Evolutionary conservation across 116 monocot species (phyloP).

Genomic region (Papilionanthe hybrid): DNA sequence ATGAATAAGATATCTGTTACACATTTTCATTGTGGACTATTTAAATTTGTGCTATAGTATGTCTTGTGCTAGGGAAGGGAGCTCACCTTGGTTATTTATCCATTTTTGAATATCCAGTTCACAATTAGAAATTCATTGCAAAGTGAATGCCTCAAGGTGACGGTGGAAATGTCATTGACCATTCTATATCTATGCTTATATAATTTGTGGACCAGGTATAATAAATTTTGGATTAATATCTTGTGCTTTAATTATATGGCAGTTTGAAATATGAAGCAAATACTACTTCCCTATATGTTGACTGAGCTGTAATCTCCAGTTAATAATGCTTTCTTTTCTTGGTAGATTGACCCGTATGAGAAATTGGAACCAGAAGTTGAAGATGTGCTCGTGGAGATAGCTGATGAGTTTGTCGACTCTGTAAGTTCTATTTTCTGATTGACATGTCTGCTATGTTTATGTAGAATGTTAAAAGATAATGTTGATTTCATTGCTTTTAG

Average conservation of each 20-base stretch:
- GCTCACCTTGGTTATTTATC: too few species aligned
- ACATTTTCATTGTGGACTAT: not conserved
- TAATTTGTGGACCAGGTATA: not conserved
- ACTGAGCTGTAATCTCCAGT: not conserved
- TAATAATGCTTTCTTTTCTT: not conserved
- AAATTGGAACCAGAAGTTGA: conserved; percentile 84
- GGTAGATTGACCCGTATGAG: conserved; percentile 84
- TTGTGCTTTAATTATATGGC: not conserved
- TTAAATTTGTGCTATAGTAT: not conserved
- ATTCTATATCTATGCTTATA: not conserved
- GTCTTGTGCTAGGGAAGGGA: too few species aligned
- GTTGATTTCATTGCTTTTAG: not conserved
- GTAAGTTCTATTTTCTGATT: conserved; percentile 36
- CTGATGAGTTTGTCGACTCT: conserved; percentile 93
- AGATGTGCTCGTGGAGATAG: conserved; percentile 86
- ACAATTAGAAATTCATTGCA: too few species aligned
- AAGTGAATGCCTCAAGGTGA: too few species aligned
- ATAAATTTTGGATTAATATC: not conserved
- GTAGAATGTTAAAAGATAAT: not conserved
- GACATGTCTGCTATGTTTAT: not conserved
- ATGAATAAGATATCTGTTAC: not conserved
- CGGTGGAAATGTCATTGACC: too few species aligned
- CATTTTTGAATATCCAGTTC: too few species aligned
- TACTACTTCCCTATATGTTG: not conserved
- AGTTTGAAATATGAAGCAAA: not conserved